Percentiles rank a stretch among this genome's conserved stretches.
Evolutionary conservation across 2,329 filamentous ascomycete genomes (phyloP).

Genomic region (Pyrenophora tritici-repentis): DNA sequence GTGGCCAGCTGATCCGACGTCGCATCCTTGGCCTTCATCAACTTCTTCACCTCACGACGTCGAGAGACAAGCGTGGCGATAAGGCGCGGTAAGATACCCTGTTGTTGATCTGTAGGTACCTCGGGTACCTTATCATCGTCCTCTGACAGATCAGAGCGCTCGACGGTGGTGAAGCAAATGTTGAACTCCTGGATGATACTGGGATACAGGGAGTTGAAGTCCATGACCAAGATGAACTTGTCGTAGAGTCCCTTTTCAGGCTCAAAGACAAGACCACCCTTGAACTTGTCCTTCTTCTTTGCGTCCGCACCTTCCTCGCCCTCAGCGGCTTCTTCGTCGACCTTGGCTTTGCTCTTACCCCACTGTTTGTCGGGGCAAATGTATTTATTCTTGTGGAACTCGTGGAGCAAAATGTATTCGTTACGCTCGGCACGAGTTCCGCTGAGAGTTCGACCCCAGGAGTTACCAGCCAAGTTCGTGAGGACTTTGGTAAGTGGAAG

Average conservation of each 20-base stretch:
- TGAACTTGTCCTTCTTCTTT: slow-evolving; percentile 99
- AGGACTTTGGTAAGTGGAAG: slow-evolving; percentile 91
- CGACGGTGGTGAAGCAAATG: slow-evolving; percentile 98
- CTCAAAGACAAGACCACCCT: slow-evolving; percentile 97
- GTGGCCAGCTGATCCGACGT: slow-evolving; percentile 85
- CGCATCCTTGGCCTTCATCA: slow-evolving; percentile 94
- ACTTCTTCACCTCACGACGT: slow-evolving; percentile 87
- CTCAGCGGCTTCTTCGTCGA: slow-evolving; percentile 73
- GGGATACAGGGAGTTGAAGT: slow-evolving; percentile 98
- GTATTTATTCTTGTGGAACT: slow-evolving; percentile 96
- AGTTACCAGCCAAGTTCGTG: slow-evolving; percentile 96
- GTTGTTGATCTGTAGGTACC: slow-evolving; percentile 75
- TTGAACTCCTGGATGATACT: slow-evolving; percentile 99
- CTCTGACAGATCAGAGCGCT: slow-evolving; percentile 71
- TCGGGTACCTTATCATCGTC: slow-evolving; percentile 90
- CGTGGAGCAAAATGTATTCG: slow-evolving; percentile 97
- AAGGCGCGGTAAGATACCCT: slow-evolving; percentile 85
- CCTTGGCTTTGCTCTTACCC: slow-evolving; percentile 74
- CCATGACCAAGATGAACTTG: slow-evolving; percentile 98
- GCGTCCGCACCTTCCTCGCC: slow-evolving; percentile 69
- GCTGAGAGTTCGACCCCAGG: slow-evolving; percentile 93
- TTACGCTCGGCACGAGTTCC: slow-evolving; percentile 97
- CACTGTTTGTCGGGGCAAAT: slow-evolving; percentile 95
- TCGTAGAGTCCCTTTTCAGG: slow-evolving; percentile 97
- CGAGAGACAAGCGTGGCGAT: slow-evolving; percentile 91